Conservation (phyloP, 768 basidiomycete species). For the Mycena rebaudengoi region DNA sequence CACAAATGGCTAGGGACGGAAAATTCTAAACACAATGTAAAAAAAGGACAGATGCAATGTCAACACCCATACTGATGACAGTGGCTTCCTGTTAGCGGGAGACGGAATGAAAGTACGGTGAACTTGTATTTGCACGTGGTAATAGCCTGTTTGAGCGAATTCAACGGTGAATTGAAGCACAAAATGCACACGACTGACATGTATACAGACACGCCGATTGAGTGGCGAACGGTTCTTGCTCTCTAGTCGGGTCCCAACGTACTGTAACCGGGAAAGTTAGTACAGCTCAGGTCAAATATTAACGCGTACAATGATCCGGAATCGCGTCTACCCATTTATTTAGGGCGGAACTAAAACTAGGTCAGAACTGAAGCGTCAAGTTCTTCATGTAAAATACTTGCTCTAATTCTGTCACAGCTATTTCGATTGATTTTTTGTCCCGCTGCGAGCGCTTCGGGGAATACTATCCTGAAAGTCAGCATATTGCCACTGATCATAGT, state of each 20-base stretch:
- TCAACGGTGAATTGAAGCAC: not conserved
- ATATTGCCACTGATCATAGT: not conserved
- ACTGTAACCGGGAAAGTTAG: constrained; percentile 36
- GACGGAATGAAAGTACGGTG: constrained; percentile 72
- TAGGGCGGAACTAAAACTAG: constrained; percentile 48
- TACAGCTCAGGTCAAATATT: not conserved
- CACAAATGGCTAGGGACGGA: constrained; percentile 73
- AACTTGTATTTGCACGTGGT: constrained; percentile 61
- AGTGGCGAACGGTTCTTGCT: constrained; percentile 48
- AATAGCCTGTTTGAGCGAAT: too few species aligned
- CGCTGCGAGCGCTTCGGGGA: constrained; percentile 14
- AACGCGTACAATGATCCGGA: constrained; percentile 49
- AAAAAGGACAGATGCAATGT: not conserved
- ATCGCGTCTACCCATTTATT: constrained; percentile 61
- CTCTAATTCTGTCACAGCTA: constrained; percentile 59
- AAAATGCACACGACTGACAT: constrained; percentile 38
- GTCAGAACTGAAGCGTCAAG: not conserved
- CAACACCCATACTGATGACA: constrained; percentile 28
- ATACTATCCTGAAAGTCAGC: constrained; percentile 10
- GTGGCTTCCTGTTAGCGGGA: constrained; percentile 48
- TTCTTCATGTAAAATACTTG: not conserved
- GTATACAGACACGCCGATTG: constrained; percentile 62
- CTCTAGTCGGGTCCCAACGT: constrained; percentile 56
- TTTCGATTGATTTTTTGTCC: constrained; percentile 43
- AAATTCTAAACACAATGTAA: constrained; percentile 39